Evolutionary conservation across 2,329 filamentous ascomycete species (phyloP), one percentile per base, ranked within the genome.

Genomic region (Clonostachys rhizophaga): DNA sequence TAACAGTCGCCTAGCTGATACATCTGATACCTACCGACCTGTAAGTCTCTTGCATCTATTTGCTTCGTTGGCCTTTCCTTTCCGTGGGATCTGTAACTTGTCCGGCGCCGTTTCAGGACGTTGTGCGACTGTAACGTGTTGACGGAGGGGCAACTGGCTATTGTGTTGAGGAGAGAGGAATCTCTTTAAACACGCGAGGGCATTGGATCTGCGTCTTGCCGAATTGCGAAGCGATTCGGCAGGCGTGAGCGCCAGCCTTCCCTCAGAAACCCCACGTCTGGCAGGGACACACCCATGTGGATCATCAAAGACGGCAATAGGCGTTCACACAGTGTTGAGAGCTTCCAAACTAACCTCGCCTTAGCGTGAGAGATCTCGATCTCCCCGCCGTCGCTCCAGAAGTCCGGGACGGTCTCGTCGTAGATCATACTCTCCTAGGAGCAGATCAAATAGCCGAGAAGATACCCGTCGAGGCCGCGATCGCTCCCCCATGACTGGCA

Each of bases 401-500:
- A 95, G 89, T 74, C 89, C 87, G 58, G 81, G 83, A 64, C 84
- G 78, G 52, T 71, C 80, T 62, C 82, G 79, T 62, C 86, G 87
- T 62, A 84, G 87, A 57, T 91, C 87, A 45, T 91, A 87, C 66
- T 89, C 87, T 50, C 86, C 86, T 53, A 84, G 86, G 61, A 88
- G 84, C 72, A 85, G 87, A 67, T 91, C 87, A 67, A 65, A 64
- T 51, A 91, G 87, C 68, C 79, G 83, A 69, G 85, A 87, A 69
- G 85, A 87, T 75, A 87, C 87, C 65, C 86, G 87, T 64, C 83
- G 85, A 68, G 78, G 75, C 62, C 84, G 66, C 80, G 87, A 78
- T 68, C 87, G 89, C 66, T 94, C 87, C 69, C 91, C 90, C 72
- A 91, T 95, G 85, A 87, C 85, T 75, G 84, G 78, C 65, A 77